phyloP scores from a whole-genome alignment of 2,329 filamentous ascomycete species.

The Pseudogymnoascus sp. region DNA sequence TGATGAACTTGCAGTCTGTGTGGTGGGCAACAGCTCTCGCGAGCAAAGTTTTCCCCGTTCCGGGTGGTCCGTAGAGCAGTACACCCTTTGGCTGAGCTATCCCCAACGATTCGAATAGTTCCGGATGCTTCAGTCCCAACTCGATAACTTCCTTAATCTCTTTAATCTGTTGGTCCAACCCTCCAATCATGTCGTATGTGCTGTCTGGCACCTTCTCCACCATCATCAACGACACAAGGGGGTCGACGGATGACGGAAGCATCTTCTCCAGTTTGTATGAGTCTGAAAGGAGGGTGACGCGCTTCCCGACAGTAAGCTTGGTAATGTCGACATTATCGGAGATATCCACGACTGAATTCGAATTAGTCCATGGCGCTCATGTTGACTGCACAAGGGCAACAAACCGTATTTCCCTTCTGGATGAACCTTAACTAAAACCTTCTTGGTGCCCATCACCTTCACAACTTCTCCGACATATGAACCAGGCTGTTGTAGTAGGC shows the following conservation, averaged over 20 bases:
- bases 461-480: constrained; percentile 99
- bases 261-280: constrained; percentile 99
- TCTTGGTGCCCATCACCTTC: constrained; percentile 99
- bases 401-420: constrained; percentile 98
- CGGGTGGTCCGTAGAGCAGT: constrained; percentile 88
- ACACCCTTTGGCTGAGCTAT: constrained; percentile 98
- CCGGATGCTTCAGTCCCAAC: constrained; percentile 93
- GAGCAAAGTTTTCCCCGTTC: constrained; percentile 92
- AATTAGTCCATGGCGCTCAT: constrained; percentile 15
- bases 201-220: constrained; percentile 99
- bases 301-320: constrained; percentile 96
- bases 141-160: constrained; percentile 99
- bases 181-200: constrained; percentile 99
- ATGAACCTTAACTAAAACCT: constrained; percentile 97
- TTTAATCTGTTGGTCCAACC: constrained; percentile 97
- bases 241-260: constrained; percentile 94
- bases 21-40: constrained; percentile 95
- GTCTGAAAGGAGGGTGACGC: constrained; percentile 91
- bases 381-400: constrained; percentile 23
- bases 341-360: constrained; percentile 75
- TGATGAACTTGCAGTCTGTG: constrained; percentile 98
- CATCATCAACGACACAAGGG: constrained; percentile 99
- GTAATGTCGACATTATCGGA: constrained; percentile 87
- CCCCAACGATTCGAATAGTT: constrained; percentile 97
- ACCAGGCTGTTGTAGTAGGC: constrained; percentile 89